Base-by-base conservation (phyloP, 176 grass and related monocot genomes). In the Pontederia crassipes region DNA sequence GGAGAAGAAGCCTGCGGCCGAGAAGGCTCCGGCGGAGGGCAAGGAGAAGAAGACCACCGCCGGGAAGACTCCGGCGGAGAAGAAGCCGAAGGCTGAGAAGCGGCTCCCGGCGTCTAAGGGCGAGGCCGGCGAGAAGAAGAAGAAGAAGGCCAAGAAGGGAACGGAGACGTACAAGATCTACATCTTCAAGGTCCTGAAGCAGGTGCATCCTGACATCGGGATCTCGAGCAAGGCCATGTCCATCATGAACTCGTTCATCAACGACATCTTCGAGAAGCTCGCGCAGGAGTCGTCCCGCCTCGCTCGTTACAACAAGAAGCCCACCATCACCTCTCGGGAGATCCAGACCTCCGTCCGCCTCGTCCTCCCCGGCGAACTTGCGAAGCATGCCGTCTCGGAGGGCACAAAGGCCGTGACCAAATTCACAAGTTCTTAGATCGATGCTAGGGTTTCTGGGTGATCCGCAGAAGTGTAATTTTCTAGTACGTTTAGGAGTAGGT, bases 231-330 rank as follows among this genome's bases (percentile, higher is more conserved):
- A 95, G 82, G 85, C 89, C 52, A 95, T 95, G 90, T 77, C 78
- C 49, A 95, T 95, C 73, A 95, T 95, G 89, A 95, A 95, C 75
- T 85, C 82, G 12, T 95, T 89, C 77, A 88, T 88, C 77, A 88
- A 83, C 59, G 85, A 88, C 12, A 83, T 88, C 67, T 88, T 89
- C 27, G 89, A 95, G 85, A 95, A 95, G 76, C 69, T 95, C 8
- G 82, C 79, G 55, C 75, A 4, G 1, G 87, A 85, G 82, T 8
- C 86, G 1, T 35, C 83, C 20, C 28, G 27, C 9, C 85, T 89
- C 46, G 80, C 74, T 0, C 80, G 85, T 2, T 89, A 89, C 80
- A 89, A 80, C 74, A 89, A 89, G 80, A 88, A 88, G 73, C 73
- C 85, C 55, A 88, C 85, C 73, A 66, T 88, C 65, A 88, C 80